Conservation (phyloP, 768 basidiomycete species). For the Leccinum imitatum region DNA sequence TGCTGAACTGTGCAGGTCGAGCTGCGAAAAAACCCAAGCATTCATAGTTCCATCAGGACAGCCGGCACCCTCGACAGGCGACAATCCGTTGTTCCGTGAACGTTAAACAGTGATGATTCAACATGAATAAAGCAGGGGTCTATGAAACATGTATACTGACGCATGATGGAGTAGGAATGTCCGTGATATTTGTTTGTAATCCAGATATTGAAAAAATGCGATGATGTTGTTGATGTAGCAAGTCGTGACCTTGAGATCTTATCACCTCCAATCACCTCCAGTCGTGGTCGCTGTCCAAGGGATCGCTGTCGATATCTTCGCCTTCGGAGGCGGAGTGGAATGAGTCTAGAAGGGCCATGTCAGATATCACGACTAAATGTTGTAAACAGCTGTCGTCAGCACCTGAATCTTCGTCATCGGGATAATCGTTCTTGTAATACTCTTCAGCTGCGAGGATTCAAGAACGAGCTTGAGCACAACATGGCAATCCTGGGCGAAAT, state of each 20-base stretch:
- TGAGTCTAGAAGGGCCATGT: slow-evolving; percentile 41
- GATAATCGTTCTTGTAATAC: slow-evolving; percentile 84
- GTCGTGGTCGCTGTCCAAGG: slow-evolving; percentile 31
- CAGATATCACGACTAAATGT: background rate
- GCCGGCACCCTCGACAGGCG: background rate
- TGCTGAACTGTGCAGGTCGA: slow-evolving; percentile 21
- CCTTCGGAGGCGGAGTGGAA: slow-evolving; percentile 56
- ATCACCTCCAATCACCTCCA: slow-evolving; percentile 31
- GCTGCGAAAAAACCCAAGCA: slow-evolving; percentile 20
- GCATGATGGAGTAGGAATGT: slow-evolving; percentile 16
- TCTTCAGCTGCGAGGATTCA: slow-evolving; percentile 57
- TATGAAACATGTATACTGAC: slow-evolving; percentile 21
- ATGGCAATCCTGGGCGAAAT: background rate
- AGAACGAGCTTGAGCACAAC: background rate
- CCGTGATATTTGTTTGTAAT: slow-evolving; percentile 20
- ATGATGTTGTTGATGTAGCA: slow-evolving; percentile 16
- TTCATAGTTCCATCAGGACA: slow-evolving; percentile 1
- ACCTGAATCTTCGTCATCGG: slow-evolving; percentile 60
- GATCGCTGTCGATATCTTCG: slow-evolving; percentile 39
- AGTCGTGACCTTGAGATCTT: background rate
- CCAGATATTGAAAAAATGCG: slow-evolving; percentile 20
- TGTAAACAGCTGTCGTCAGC: slow-evolving; percentile 40
- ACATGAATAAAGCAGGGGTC: background rate
- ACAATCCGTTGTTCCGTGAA: slow-evolving; percentile 1
- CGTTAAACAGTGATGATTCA: slow-evolving; percentile 2